These are phyloP conservation scores for Lepidium didymum DNA, from an alignment of 345 rosid species.

Conservation along the genomic window DNA sequence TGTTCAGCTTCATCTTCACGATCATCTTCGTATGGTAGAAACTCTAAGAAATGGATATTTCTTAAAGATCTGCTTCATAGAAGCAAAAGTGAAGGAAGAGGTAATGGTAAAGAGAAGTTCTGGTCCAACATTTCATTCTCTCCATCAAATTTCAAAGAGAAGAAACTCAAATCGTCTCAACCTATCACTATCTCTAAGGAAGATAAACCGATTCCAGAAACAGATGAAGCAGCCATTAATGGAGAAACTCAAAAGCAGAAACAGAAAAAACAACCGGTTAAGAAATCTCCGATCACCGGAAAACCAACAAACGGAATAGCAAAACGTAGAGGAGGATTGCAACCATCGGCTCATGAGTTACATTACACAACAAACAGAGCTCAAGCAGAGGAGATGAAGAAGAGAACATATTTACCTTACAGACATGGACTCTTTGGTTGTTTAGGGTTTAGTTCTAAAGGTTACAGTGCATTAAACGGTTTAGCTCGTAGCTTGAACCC, in stretches of 20 bases:
- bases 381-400: conserved; percentile 96
- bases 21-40: conserved; percentile 83
- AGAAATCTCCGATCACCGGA: conserved; percentile 15
- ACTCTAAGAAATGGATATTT: conserved; percentile 91
- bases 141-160: conserved; percentile 46
- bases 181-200: conserved; percentile 4
- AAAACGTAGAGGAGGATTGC: conserved; percentile 65
- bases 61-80: conserved; percentile 75
- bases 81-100: conserved; percentile 94
- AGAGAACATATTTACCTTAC: conserved; percentile 89
- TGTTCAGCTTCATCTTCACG: conserved; percentile 73
- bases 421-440: conserved; percentile 95
- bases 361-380: conserved; percentile 90
- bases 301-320: conserved; percentile 38
- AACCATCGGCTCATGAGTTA: conserved; percentile 80
- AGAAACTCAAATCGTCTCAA: conserved; percentile 32
- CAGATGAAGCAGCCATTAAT: neutral
- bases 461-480: conserved; percentile 89
- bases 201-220: neutral
- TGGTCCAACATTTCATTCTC: conserved; percentile 66
- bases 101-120: conserved; percentile 51
- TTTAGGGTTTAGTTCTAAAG: conserved; percentile 91
- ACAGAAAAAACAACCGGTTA: conserved; percentile 45
- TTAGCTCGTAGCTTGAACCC: conserved; percentile 87
- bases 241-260: conserved; percentile 17